Base-by-base conservation (phyloP, 2,329 filamentous ascomycete genomes). In the Xylaria sp. region DNA sequence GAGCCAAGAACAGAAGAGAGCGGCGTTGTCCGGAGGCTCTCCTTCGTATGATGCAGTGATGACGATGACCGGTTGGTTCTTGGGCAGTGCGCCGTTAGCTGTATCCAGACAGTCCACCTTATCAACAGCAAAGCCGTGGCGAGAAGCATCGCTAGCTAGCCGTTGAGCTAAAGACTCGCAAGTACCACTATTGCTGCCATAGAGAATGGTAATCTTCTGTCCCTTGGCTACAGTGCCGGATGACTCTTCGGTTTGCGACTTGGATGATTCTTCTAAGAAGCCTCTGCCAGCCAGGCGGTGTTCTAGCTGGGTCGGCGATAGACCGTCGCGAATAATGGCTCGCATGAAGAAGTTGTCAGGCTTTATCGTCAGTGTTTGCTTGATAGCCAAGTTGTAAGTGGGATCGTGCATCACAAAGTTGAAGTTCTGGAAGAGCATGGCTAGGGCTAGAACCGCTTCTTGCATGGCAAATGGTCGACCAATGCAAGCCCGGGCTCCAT, bases 401-500 rank as follows among this genome's bases (percentile, higher is more conserved):
- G 85, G 83, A 60, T 89, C 84, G 23, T 82, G 82, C 65, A 85
- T 72, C 53, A 82, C 78, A 63, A 89, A 83, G 63, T 88, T 81
- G 74, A 89, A 88, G 63, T 84, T 86, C 68, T 88, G 86, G 19
- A 89, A 74, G 11, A 88, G 71, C 65, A 85, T 79, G 0, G 80
- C 80, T 67, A 87, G 78, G 8, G 83, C 81, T 0, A 91, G 76
- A 4, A 89, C 72, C 1, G 84, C 81, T 74, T 93, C 90, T 71
- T 93, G 90, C 87, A 87, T 90, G 1, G 90, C 89, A 71, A 93
- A 93, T 0, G 85, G 81, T 1, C 89, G 79, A 3, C 90, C 90
- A 62, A 93, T 92, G 67, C 90, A 93, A 1, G 80, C 87, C 54
- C 90, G 79, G 64, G 83, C 80, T 1, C 90, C 90, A 60, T 90